Base-by-base conservation (phyloP, 805 yeast genomes). In the Deakozyma indianensis region DNA sequence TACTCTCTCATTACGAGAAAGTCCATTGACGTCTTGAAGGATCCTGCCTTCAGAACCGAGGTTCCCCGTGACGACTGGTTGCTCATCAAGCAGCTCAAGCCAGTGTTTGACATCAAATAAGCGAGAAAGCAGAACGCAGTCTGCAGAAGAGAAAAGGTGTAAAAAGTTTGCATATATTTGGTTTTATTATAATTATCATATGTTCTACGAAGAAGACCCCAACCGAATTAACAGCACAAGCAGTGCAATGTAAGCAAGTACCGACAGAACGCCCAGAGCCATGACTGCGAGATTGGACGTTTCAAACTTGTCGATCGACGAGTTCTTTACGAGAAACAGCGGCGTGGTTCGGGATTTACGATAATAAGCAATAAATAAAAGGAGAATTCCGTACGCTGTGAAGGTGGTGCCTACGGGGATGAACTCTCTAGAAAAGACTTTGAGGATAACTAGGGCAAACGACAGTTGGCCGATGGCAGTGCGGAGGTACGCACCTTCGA, bases 11-110 rank as follows among this genome's bases (percentile, higher is more conserved):
- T 92, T 52, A 62, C 92, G 11, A 79, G 98, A 72, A 83, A 73
- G 65, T 83, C 95, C 28, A 88, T 92, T 55, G 96, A 92, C 63
- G 83, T 95, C n/a, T 77, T 92, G 73, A 92, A 92, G 69, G 98
- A 92, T 58, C 94, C 95, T 38, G 96, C 97, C 3, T 92, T 92
- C 78, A 78, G 99, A 66, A 90, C 84, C 56, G 77, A 84, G 50
- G 98, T 92, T 51, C 73, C 90, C 42, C 80, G 95, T 65, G 94
- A 88, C 42, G 99, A 92, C 65, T 92, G 99, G 99, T 60, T 90
- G 49, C 73, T 92, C 63, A 73, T 92, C 59, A 84, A 83, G 71
- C 80, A 83, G 59, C 75, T 92, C 67, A 92, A 92, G 69, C 77
- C 87, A 41, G 74, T 85, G 41, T 83, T 92, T 57, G 95, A 85